Evolutionary conservation across 225 moss, liverwort and hornwort genomes (phyloP), one percentile per base, ranked within the genome.

Genomic region (Polytrichum formosum): DNA sequence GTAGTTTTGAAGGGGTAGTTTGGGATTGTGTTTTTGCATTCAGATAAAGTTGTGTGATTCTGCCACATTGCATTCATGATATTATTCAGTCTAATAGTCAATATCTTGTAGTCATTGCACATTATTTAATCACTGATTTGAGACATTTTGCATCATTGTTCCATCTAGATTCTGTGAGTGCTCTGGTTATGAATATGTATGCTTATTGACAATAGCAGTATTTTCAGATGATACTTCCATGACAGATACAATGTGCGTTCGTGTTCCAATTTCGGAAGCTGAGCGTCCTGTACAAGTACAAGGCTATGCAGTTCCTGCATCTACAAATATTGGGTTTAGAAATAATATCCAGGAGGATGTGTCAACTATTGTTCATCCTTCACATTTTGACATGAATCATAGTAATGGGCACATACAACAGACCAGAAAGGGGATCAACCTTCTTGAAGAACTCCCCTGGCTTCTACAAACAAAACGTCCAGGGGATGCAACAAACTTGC

Each of bases 211-310:
- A 46, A 13, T 13, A 46, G 46, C 46, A 46, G 5, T 16, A 21
- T 9, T 20, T 58, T 58, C 23, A 20, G 78, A 66, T 46, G 59
- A 66, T 46, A 3, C 63, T 26, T 71, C 54, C 68, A 72, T 54
- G 23, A 77, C 65, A 64, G 85, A 81, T 77, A 60, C 75, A 22
- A 53, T 62, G 23, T 69, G 54, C 28, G 88, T 85, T 26, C 60
- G 85, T 60, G 75, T 65, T 35, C 67, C 78, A 65, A 23, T 18
- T 59, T 79, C 62, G 65, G 83, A 78, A 67, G 85, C 85, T 61
- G 88, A 91, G 81, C 88, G 75, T 73, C 88, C 88, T 29, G 81
- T 68, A 26, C 66, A 69, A 54, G 78, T 70, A 54, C 72, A 67
- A 65, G 83, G 56, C 33, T 82, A 71, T 26, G 28, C 72, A 54